These are phyloP conservation scores for Amylostereum chailletii DNA, from an alignment of 1,284 basidiomycete genomes.

Conservation along the genomic window DNA sequence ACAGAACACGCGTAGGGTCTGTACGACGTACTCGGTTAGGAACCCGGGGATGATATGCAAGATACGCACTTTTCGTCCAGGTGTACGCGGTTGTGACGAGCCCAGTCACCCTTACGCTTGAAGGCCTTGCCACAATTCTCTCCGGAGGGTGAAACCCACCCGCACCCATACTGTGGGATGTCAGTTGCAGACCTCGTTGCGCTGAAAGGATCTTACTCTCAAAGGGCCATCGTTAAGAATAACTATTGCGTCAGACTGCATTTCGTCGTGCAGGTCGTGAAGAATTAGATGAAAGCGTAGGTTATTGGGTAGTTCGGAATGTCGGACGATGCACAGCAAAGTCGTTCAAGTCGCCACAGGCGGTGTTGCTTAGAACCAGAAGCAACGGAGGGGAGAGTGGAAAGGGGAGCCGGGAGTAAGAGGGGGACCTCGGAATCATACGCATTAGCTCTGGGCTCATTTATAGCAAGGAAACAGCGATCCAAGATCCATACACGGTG, in stretches of 20 bases:
- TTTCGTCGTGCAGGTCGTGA: too few relatives aligned
- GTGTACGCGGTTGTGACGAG: slow-evolving; percentile 39
- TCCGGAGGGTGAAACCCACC: slow-evolving; percentile 10
- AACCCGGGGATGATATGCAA: not conserved
- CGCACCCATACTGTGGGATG: too few relatives aligned
- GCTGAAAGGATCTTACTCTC: too few relatives aligned
- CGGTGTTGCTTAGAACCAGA: slow-evolving; percentile 9
- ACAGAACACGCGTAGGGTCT: slow-evolving; percentile 37
- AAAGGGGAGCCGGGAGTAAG: not conserved
- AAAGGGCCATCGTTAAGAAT: too few relatives aligned
- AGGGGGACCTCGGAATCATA: not conserved
- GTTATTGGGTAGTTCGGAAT: not conserved
- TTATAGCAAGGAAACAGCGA: too few relatives aligned
- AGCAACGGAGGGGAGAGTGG: slow-evolving; percentile 9
- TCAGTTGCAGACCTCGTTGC: too few relatives aligned
- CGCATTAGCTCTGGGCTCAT: too few relatives aligned
- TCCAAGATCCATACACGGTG: too few relatives aligned
- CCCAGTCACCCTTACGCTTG: slow-evolving; percentile 42
- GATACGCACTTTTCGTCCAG: slow-evolving; percentile 33
- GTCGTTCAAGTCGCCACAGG: slow-evolving; percentile 2
- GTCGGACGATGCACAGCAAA: slow-evolving; percentile 12
- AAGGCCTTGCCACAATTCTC: slow-evolving; percentile 35
- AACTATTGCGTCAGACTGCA: too few relatives aligned
- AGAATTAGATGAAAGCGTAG: too few relatives aligned
- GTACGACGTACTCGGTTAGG: not conserved